Percentiles rank a stretch among this genome's conserved stretches.
Conservation (phyloP, 257 asterid genomes). For the Jaltomata sinuosa region DNA sequence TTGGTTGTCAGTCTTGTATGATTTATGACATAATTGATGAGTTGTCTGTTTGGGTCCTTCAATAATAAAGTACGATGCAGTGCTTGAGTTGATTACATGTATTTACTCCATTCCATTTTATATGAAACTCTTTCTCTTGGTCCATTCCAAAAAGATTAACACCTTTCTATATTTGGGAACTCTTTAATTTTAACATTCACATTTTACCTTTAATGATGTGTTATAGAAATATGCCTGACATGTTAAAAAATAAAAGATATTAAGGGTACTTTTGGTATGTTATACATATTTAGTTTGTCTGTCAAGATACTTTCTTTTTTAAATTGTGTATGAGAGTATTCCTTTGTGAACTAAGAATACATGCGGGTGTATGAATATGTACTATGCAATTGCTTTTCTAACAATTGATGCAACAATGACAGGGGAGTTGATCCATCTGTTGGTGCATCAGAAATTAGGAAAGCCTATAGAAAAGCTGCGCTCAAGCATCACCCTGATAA, state of each 20-base stretch:
- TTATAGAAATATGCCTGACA: neutral
- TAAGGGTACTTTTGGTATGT: neutral
- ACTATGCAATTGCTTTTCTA: neutral
- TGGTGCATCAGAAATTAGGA: conserved; percentile 73
- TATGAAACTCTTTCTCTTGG: neutral
- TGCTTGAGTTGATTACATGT: neutral
- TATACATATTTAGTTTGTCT: neutral
- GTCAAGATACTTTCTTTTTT: neutral
- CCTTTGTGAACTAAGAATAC: neutral
- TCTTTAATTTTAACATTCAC: neutral
- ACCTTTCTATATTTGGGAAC: neutral
- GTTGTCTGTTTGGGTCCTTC: neutral
- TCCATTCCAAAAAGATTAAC: neutral
- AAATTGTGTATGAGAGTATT: neutral
- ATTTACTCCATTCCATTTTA: neutral
- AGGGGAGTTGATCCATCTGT: conserved; percentile 94
- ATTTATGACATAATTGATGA: neutral
- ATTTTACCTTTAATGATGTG: neutral
- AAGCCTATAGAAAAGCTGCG: conserved; percentile 92
- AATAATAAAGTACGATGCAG: neutral
- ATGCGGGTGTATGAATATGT: neutral
- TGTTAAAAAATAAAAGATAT: neutral
- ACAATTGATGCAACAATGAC: conserved; percentile 12
- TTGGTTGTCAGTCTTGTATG: neutral
- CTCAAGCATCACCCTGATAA: conserved; percentile 94